These are phyloP conservation scores for Cubamyces sp. DNA, from an alignment of 768 basidiomycete genomes.

Conservation along the genomic window DNA sequence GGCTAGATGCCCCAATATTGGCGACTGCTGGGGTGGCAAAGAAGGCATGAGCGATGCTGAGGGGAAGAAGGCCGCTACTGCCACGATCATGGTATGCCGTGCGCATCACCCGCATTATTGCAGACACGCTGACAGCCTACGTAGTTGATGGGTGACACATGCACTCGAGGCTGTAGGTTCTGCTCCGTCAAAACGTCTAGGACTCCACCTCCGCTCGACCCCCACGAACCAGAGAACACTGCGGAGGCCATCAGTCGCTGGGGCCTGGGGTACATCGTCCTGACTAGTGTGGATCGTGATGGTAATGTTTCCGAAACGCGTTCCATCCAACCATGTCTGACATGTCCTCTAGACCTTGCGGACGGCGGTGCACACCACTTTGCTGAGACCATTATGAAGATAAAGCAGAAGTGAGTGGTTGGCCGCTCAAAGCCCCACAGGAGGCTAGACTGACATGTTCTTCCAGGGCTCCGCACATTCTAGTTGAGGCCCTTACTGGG, in stretches of 20 bases:
- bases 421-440: background rate
- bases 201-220: slow-evolving; percentile 87
- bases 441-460: background rate
- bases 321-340: background rate
- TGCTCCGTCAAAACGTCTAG: slow-evolving; percentile 96
- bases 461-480: slow-evolving; percentile 86
- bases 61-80: slow-evolving; percentile 84
- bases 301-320: slow-evolving; percentile 52
- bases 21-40: slow-evolving; percentile 98
- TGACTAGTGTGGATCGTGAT: slow-evolving; percentile 96
- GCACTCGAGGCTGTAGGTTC: slow-evolving; percentile 96
- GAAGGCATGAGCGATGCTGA: slow-evolving; percentile 66
- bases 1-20: slow-evolving; percentile 98
- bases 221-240: slow-evolving; percentile 97
- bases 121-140: slow-evolving; percentile 3
- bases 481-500: slow-evolving; percentile 95
- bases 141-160: slow-evolving; percentile 98
- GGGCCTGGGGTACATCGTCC: slow-evolving; percentile 97
- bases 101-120: background rate
- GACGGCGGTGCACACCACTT: slow-evolving; percentile 96
- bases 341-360: slow-evolving; percentile 65
- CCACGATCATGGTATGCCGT: slow-evolving; percentile 90
- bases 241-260: slow-evolving; percentile 98
- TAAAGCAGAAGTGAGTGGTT: slow-evolving; percentile 88
- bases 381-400: slow-evolving; percentile 91